Evolutionary conservation across 176 grass and related monocot species (phyloP).

Genomic region (Metroxylon sagu): DNA sequence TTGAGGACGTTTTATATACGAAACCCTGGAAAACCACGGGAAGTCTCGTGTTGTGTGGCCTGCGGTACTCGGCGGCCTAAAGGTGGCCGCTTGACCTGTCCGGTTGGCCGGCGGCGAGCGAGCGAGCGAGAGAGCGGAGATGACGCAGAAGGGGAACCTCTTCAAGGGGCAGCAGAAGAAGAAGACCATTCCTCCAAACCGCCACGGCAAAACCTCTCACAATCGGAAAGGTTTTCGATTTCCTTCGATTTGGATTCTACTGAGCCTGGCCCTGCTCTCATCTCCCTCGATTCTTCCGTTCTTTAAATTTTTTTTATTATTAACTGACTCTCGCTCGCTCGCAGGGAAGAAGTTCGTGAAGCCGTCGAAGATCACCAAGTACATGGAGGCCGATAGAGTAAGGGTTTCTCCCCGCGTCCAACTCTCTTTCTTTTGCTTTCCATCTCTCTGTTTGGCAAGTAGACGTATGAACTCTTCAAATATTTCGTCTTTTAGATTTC

Average conservation of each 20-base stretch:
- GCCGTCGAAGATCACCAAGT: constrained; percentile 47
- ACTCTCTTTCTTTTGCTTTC: neutral
- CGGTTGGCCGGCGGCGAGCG: too few species aligned
- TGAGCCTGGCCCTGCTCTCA: neutral
- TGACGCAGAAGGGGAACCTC: constrained; percentile 86
- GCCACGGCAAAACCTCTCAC: constrained; percentile 63
- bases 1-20: too few species aligned
- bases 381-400: constrained; percentile 70
- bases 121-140: neutral
- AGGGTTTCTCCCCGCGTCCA: neutral
- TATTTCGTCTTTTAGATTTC: too few species aligned
- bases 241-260: neutral
- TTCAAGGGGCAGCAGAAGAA: constrained; percentile 85
- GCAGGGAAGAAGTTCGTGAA: constrained; percentile 70
- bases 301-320: neutral
- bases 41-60: too few species aligned
- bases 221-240: constrained; percentile 48
- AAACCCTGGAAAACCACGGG: too few species aligned
- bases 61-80: too few species aligned
- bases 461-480: too few species aligned
- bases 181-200: constrained; percentile 70
- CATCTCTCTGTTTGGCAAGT: too few species aligned
- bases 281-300: neutral
- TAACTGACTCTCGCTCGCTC: neutral
- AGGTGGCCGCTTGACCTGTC: too few species aligned